A percentile compares a stretch with the other conserved stretches of the same genome.
phyloP scores from a whole-genome alignment of 2,329 filamentous ascomycete genomes.

The Helicocarpus griseus region DNA sequence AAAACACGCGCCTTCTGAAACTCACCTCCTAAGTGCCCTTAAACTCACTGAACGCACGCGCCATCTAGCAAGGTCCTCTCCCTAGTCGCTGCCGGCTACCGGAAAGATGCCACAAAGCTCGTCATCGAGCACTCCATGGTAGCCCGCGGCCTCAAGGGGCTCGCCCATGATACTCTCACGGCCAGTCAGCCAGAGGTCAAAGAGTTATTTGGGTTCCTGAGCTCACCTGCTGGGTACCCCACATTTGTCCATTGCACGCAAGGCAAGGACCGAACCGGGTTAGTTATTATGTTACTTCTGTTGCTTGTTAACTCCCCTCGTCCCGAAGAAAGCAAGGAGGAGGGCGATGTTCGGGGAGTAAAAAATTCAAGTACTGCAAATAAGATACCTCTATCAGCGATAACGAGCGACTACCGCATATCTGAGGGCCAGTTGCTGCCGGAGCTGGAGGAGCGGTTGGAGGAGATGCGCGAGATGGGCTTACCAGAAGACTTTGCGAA shows the following conservation, averaged over 20 bases:
- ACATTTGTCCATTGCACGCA: conserved; percentile 75
- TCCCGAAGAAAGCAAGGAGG: conserved; percentile 13
- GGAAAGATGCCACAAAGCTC: conserved; percentile 59
- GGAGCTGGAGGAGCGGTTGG: conserved; percentile 54
- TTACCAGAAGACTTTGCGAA: conserved; percentile 63
- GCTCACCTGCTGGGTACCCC: conserved; percentile 46
- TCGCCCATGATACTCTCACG: conserved; percentile 61
- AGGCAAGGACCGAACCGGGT: conserved; percentile 75
- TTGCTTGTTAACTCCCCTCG: conserved; percentile 43
- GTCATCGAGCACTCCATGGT: conserved; percentile 62
- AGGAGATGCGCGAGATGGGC: conserved; percentile 61
- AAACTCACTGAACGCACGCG: not conserved
- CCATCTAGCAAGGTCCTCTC: conserved; percentile 46
- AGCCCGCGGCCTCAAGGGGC: conserved; percentile 59
- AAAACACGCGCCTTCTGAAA: not conserved
- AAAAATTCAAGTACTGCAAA: not conserved
- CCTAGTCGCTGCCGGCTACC: conserved; percentile 57
- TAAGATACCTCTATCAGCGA: conserved; percentile 45
- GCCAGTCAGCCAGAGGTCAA: conserved; percentile 56
- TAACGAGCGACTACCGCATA: conserved; percentile 62
- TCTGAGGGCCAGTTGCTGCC: conserved; percentile 52
- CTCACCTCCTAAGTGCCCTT: not conserved
- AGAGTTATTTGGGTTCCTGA: conserved; percentile 58
- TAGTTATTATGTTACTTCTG: conserved; percentile 59
- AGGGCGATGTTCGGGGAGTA: not conserved